Evolutionary conservation across 1,139 yeast genomes (phyloP).

Genomic region (Pneumocystis sp.): DNA sequence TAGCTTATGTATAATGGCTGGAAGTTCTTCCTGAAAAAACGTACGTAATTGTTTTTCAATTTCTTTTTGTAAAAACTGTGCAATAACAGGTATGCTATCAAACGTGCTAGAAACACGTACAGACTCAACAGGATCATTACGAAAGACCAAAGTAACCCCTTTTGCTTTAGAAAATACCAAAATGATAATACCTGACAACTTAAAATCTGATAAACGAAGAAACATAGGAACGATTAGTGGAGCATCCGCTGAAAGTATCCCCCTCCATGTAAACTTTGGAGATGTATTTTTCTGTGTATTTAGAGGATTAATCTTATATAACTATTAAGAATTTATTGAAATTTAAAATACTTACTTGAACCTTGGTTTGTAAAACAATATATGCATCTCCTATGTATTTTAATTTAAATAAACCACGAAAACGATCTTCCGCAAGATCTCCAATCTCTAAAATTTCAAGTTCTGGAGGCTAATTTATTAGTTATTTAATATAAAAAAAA

Average conservation of each 20-base stretch:
- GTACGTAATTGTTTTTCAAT: constrained; percentile 71
- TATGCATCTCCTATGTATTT: constrained; percentile 70
- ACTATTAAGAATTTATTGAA: not conserved
- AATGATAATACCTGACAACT: constrained; percentile 66
- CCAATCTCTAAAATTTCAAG: constrained; percentile 78
- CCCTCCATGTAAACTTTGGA: constrained; percentile 46
- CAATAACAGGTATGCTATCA: constrained; percentile 71
- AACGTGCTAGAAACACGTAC: constrained; percentile 73
- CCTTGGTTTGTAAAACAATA: constrained; percentile 63
- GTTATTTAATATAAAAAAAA: not conserved
- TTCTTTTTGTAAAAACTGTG: constrained; percentile 63
- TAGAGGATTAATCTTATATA: constrained; percentile 57
- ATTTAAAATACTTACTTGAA: constrained; percentile 20
- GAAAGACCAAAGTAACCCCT: constrained; percentile 71
- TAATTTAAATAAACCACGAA: constrained; percentile 73
- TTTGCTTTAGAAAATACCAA: constrained; percentile 68
- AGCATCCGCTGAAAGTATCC: constrained; percentile 49
- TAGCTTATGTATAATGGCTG: constrained; percentile 62
- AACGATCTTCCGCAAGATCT: constrained; percentile 63
- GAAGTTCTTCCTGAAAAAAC: constrained; percentile 68
- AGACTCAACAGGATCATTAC: constrained; percentile 75
- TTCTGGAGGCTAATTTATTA: constrained; percentile 39
- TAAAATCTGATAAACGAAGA: constrained; percentile 56
- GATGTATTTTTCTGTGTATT: constrained; percentile 39
- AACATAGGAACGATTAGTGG: constrained; percentile 68